These are phyloP conservation scores for Apiotrichum gamsii DNA, from an alignment of 1,284 basidiomycete genomes.

Conservation along the genomic window DNA sequence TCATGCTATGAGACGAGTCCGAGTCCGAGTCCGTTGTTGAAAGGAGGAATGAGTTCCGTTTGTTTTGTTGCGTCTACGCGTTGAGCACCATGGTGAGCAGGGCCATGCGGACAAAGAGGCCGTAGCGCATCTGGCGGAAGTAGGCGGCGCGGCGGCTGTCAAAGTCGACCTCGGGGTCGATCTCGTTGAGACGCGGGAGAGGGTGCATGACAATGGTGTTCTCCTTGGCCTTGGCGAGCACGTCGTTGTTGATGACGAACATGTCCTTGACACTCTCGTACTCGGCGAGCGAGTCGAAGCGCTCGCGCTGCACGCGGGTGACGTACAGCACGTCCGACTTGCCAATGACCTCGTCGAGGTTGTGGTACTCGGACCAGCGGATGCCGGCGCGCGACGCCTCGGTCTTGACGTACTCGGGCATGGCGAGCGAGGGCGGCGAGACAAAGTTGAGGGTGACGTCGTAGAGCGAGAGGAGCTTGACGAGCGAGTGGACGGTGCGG, in stretches of 20 bases:
- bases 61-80: constrained; percentile 13
- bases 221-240: constrained; percentile 84
- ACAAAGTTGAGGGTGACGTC: constrained; percentile 92
- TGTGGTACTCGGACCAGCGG: constrained; percentile 70
- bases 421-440: constrained; percentile 78
- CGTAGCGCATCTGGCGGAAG: constrained; percentile 98
- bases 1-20: too few species aligned
- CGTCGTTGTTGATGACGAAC: constrained; percentile 89
- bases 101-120: constrained; percentile 82
- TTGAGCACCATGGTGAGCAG: constrained; percentile 63
- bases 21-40: too few species aligned
- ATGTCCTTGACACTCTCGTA: constrained; percentile 89
- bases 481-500: constrained; percentile 92
- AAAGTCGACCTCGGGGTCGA: constrained; percentile 97
- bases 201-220: constrained; percentile 99
- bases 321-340: constrained; percentile 98
- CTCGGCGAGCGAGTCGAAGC: constrained; percentile 74
- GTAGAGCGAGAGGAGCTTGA: constrained; percentile 87
- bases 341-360: constrained; percentile 79
- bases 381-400: constrained; percentile 78
- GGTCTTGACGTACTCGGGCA: constrained; percentile 81
- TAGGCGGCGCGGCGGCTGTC: constrained; percentile 90
- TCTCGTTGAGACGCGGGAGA: constrained; percentile 89
- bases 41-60: too few species aligned
- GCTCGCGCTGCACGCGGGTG: constrained; percentile 92